Evolutionary conservation across 306 rosid genomes (phyloP).

Genomic region (Pterocarpus santalinus): DNA sequence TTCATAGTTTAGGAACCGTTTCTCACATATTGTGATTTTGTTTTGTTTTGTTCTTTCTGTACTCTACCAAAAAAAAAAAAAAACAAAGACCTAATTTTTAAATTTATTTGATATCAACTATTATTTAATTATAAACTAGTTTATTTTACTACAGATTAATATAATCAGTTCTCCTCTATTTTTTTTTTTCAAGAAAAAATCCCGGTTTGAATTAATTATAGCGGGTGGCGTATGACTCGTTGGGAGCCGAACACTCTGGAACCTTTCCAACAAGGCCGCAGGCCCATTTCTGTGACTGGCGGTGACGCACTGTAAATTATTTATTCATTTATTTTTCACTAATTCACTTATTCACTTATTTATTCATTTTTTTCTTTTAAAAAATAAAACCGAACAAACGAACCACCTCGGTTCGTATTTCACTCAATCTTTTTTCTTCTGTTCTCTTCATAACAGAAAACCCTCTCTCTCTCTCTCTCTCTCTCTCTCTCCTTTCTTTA

Average conservation of each 20-base stretch:
- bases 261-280: neutral
- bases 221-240: neutral
- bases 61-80: too few species aligned
- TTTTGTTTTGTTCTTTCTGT: too few species aligned
- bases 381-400: neutral
- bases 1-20: too few species aligned
- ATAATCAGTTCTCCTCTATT: too few species aligned
- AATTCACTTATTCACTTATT: too few species aligned
- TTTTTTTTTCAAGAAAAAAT: too few species aligned
- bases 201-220: too few species aligned
- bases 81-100: too few species aligned
- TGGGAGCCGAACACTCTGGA: neutral
- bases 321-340: neutral
- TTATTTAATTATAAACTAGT: too few species aligned
- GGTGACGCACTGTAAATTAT: neutral
- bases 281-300: neutral
- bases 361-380: neutral
- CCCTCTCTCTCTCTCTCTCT: neutral
- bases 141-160: too few species aligned
- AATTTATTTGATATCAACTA: too few species aligned
- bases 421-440: neutral
- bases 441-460: neutral
- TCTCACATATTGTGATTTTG: too few species aligned
- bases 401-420: neutral
- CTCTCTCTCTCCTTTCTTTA: constrained; percentile 1